Conservation (phyloP, 768 basidiomycete genomes). For the Termitomyces sp. region DNA sequence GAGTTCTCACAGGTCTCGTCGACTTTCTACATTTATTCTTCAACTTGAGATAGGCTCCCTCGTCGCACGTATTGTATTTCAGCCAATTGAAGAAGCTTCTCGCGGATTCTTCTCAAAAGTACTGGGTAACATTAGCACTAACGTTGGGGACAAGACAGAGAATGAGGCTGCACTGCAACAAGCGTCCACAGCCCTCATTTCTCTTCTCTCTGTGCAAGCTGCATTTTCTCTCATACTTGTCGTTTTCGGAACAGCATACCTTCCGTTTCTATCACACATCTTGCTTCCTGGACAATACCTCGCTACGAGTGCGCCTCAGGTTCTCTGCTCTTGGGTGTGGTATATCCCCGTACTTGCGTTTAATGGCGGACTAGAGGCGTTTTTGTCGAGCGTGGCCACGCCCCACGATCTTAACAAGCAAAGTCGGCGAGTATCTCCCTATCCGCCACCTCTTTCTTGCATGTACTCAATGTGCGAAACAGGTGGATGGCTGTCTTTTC, state of each 20-base stretch:
- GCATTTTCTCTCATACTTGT: constrained; percentile 66
- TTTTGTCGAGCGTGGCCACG: constrained; percentile 76
- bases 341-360: constrained; percentile 88
- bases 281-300: constrained; percentile 71
- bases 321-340: constrained; percentile 78
- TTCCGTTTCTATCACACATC: constrained; percentile 63
- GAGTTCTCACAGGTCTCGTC: background rate
- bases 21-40: background rate
- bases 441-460: background rate
- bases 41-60: constrained; percentile 74
- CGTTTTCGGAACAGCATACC: constrained; percentile 72
- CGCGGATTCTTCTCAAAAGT: constrained; percentile 84
- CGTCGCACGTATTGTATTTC: constrained; percentile 88
- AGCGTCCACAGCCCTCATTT: constrained; percentile 49
- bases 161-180: constrained; percentile 24
- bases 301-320: constrained; percentile 72
- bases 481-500: constrained; percentile 84
- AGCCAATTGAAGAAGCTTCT: constrained; percentile 92
- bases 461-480: background rate
- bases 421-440: constrained; percentile 42
- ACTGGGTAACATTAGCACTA: constrained; percentile 24
- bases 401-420: constrained; percentile 66
- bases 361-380: constrained; percentile 92
- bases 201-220: constrained; percentile 64
- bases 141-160: constrained; percentile 8